Evolutionary conservation across 306 rosid genomes (phyloP), one percentile per base, ranked within the genome.

Genomic region (Trichosanthes truncata): DNA sequence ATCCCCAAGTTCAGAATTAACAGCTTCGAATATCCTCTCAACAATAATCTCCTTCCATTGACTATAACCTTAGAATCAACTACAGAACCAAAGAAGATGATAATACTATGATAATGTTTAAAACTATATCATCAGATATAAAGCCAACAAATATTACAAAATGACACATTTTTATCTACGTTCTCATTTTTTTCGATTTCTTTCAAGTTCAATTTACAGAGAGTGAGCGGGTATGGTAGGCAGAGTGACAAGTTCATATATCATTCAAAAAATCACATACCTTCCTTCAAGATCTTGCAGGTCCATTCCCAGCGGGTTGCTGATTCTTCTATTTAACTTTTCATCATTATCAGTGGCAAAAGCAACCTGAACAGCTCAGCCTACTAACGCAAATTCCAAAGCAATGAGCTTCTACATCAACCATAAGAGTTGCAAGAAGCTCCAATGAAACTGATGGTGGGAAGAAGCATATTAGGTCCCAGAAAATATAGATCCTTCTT

Each of bases 401-500:
- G 35, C 48, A 82, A 4, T 60, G 81, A 51, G 84, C 87, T 82
- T 81, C 85, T 68, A 80, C 87, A 76, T 74, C 83, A 74, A 79
- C 81, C 88, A 49, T 85, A 80, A 67, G 77, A 80, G 87, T 87
- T 83, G 91, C 84, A 80, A 80, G 84, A 78, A 91, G 94, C 81
- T 83, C 89, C 81, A 15, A 55, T 74, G 67, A 77, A 80, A 86
- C 98, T 89, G 86, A 94, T 83, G 90, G 91, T 85, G 83, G 82
- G 80, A 80, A 73, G 85, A 86, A 62, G 23, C 74, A 48, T 13
- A 20, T 41, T 6, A 49, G 45, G 31, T 63, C 43, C 40, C 43
- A 43, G 18, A 31, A 78, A 59, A 59, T n/a, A 17, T 36, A 62
- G 59, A 78, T 87, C 89, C 89, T 87, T 85, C 56, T 41, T 84